phyloP scores from a whole-genome alignment of 1,284 basidiomycete species.

The Cutaneotrichosporon sp. region DNA sequence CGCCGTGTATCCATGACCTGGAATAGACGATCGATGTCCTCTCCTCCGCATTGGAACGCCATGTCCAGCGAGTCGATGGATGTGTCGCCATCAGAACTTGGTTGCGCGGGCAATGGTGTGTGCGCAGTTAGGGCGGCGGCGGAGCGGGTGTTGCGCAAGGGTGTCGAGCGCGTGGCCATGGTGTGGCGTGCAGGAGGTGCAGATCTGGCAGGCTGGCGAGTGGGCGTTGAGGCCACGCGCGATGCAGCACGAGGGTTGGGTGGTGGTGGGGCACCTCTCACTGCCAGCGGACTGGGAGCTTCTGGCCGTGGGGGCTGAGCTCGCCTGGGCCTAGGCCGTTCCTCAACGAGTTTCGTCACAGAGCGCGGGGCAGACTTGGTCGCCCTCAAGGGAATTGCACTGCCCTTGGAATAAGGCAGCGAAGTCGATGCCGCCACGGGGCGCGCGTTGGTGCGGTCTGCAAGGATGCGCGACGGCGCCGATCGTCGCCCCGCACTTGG shows the following conservation, averaged over 20 bases:
- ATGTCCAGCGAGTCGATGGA: slow-evolving; percentile 41
- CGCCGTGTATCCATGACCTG: slow-evolving; percentile 27
- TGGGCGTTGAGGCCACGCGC: not conserved
- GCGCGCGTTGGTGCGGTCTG: not conserved
- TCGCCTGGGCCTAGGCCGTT: slow-evolving; percentile 14
- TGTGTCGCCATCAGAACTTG: slow-evolving; percentile 31
- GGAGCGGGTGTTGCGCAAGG: not conserved
- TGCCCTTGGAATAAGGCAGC: slow-evolving; percentile 7
- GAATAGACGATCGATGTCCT: slow-evolving; percentile 34
- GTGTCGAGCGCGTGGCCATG: not conserved
- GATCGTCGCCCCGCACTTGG: not conserved
- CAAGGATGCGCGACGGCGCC: not conserved
- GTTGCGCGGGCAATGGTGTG: slow-evolving; percentile 3
- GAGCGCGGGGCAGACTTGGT: slow-evolving; percentile 10
- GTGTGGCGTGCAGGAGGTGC: not conserved
- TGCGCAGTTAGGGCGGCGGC: not conserved
- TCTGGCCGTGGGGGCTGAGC: not conserved
- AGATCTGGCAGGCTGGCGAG: not conserved
- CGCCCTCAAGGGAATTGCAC: not conserved
- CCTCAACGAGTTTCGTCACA: not conserved
- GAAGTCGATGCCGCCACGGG: slow-evolving; percentile 11
- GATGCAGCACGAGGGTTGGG: not conserved
- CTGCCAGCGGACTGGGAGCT: not conserved
- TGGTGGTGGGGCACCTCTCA: not conserved
- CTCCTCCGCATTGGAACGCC: slow-evolving; percentile 33